Conservation (phyloP, 805 yeast species). For the Kazachstania psychrophila region DNA sequence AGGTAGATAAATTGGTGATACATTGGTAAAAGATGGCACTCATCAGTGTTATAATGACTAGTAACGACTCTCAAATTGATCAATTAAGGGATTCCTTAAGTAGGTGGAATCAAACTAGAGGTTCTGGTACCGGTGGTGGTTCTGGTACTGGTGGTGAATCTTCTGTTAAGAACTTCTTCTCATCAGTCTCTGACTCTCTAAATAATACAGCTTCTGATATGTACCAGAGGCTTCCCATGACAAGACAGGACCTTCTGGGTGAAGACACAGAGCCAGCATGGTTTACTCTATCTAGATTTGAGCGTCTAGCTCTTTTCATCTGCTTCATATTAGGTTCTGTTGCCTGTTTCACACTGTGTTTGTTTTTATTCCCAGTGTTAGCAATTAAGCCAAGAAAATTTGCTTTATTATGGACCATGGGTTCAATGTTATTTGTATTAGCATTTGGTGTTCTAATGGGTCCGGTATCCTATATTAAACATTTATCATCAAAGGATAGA, state of each 20-base stretch:
- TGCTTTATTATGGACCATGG: slow-evolving; percentile 85
- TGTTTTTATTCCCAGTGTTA: slow-evolving; percentile 79
- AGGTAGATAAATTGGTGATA: no score
- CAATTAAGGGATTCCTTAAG: slow-evolving; percentile 32
- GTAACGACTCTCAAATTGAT: slow-evolving; percentile 10
- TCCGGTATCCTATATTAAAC: slow-evolving; percentile 68
- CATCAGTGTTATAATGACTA: no score
- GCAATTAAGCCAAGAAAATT: slow-evolving; percentile 87
- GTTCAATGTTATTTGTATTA: slow-evolving; percentile 74
- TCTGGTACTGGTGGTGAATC: slow-evolving; percentile 24
- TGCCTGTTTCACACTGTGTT: slow-evolving; percentile 75
- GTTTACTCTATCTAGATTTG: slow-evolving; percentile 69
- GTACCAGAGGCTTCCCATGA: slow-evolving; percentile 57
- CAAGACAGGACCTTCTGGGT: slow-evolving; percentile 39
- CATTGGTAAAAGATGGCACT: no score
- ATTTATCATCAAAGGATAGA: slow-evolving; percentile 65
- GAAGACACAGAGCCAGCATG: slow-evolving; percentile 55
- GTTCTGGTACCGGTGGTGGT: slow-evolving; percentile 6
- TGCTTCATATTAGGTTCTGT: slow-evolving; percentile 67
- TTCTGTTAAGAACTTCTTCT: slow-evolving; percentile 31
- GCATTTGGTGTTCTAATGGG: slow-evolving; percentile 92
- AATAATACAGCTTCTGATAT: slow-evolving; percentile 42
- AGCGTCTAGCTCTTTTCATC: slow-evolving; percentile 67
- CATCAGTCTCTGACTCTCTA: slow-evolving; percentile 33
- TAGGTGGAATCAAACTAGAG: slow-evolving; percentile 31